A percentile compares a stretch with the other conserved stretches of the same genome.
Evolutionary conservation across 306 rosid genomes (phyloP).

Genomic region (peach (Prunus persica)): DNA sequence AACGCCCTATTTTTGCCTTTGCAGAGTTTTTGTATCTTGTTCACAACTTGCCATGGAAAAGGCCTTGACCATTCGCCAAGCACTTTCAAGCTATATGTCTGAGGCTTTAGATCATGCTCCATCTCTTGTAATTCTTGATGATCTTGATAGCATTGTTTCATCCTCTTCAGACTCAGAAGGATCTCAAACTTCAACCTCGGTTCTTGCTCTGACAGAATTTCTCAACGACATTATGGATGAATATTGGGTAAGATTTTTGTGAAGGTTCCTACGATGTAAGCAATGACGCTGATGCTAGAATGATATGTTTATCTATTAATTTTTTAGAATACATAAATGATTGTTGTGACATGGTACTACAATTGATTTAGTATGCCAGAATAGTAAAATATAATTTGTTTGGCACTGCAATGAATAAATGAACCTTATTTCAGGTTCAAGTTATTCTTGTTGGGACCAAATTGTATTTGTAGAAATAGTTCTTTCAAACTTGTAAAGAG

Average conservation of each 20-base stretch:
- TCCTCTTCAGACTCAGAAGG: constrained; percentile 68
- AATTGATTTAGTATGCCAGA: not conserved
- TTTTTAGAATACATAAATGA: not conserved
- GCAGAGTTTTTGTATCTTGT: constrained; percentile 81
- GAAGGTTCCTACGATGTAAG: constrained; percentile 7
- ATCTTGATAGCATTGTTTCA: constrained; percentile 79
- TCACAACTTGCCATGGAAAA: constrained; percentile 80
- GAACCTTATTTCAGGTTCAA: not conserved
- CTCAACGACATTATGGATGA: constrained; percentile 81
- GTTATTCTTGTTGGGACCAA: not conserved
- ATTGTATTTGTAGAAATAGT: not conserved
- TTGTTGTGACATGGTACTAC: not conserved
- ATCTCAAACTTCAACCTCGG: constrained; percentile 56
- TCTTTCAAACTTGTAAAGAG: not conserved
- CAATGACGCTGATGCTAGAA: constrained; percentile 3
- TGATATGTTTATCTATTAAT: not conserved
- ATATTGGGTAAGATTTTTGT: constrained; percentile 59
- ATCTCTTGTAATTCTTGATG: constrained; percentile 79
- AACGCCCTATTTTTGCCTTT: not conserved
- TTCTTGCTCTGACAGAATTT: constrained; percentile 65
- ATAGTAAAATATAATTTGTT: not conserved
- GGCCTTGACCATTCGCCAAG: constrained; percentile 55
- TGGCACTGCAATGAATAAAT: not conserved
- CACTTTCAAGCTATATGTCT: constrained; percentile 58
- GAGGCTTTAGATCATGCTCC: constrained; percentile 95